Conservation (phyloP, 2,329 filamentous ascomycete genomes). For the Hortaea werneckii region DNA sequence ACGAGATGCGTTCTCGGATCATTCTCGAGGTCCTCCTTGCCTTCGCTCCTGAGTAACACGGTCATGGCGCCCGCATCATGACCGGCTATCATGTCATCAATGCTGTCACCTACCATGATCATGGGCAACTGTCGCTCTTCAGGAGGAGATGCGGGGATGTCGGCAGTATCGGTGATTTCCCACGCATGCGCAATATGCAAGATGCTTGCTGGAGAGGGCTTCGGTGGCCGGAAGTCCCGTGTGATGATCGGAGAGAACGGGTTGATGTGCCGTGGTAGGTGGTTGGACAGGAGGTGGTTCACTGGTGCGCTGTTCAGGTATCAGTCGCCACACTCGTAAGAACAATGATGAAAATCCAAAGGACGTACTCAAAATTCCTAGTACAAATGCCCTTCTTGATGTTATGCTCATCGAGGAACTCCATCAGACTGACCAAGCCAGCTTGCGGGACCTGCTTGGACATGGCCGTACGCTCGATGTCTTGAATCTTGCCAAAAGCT, state of each 20-base stretch:
- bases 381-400: conserved; percentile 83
- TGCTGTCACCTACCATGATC: conserved; percentile 52
- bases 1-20: conserved; percentile 26
- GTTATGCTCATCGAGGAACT: conserved; percentile 58
- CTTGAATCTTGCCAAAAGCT: conserved; percentile 64
- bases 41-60: conserved; percentile 53
- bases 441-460: conserved; percentile 67
- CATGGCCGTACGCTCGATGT: conserved; percentile 77
- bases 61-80: conserved; percentile 76
- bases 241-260: conserved; percentile 71
- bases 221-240: conserved; percentile 70
- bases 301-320: conserved; percentile 50
- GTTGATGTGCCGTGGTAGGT: conserved; percentile 50
- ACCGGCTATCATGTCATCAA: conserved; percentile 90
- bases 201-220: conserved; percentile 81
- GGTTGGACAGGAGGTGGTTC: conserved; percentile 61
- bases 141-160: conserved; percentile 18
- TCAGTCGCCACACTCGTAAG: background rate
- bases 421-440: conserved; percentile 68
- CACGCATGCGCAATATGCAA: conserved; percentile 72
- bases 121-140: conserved; percentile 23
- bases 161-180: conserved; percentile 40
- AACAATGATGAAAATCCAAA: background rate
- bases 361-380: conserved; percentile 70
- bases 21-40: conserved; percentile 26